Conservation (phyloP, 1,139 yeast species). For the Torulaspora globosa region DNA sequence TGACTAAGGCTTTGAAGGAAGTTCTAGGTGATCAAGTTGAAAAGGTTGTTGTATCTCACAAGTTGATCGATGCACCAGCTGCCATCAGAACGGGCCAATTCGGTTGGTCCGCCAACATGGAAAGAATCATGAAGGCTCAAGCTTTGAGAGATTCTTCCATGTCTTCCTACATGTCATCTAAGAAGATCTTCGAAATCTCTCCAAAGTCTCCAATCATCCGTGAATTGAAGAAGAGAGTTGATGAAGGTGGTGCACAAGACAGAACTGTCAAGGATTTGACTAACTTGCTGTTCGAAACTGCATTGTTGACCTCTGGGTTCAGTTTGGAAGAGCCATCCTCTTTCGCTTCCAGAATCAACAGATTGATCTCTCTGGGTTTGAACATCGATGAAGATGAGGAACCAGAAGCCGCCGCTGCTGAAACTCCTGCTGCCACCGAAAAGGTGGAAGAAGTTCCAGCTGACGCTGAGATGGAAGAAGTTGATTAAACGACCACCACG, state of each 20-base stretch:
- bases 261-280: slow-evolving; percentile 98
- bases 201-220: slow-evolving; percentile 93
- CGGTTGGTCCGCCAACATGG: slow-evolving; percentile 99
- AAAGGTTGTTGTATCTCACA: slow-evolving; percentile 97
- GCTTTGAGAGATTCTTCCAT: slow-evolving; percentile 98
- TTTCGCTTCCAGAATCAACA: slow-evolving; percentile 96
- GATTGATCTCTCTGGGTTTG: slow-evolving; percentile 95
- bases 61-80: slow-evolving; percentile 98
- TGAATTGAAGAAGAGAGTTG: slow-evolving; percentile 96
- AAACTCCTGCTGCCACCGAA: slow-evolving; percentile 1
- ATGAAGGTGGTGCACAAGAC: slow-evolving; percentile 95
- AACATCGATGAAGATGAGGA: slow-evolving; percentile 91
- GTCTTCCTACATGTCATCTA: slow-evolving; percentile 99
- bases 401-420: slow-evolving; percentile 40
- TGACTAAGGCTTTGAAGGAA: slow-evolving; percentile 94
- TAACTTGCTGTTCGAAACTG: slow-evolving; percentile 93
- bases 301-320: slow-evolving; percentile 98
- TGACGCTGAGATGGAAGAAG: slow-evolving; percentile 99
- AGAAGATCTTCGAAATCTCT: slow-evolving; percentile 98
- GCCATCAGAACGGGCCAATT: slow-evolving; percentile 99
- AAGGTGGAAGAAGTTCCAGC: slow-evolving; percentile 44
- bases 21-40: slow-evolving; percentile 98
- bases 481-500: slow-evolving; percentile 56
- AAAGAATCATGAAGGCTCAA: slow-evolving; percentile 99
- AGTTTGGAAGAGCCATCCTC: slow-evolving; percentile 97